Evolutionary conservation across 495 filamentous ascomycete species (phyloP), one percentile per base, ranked within the genome.

Genomic region (Trichoderma erinaceum): DNA sequence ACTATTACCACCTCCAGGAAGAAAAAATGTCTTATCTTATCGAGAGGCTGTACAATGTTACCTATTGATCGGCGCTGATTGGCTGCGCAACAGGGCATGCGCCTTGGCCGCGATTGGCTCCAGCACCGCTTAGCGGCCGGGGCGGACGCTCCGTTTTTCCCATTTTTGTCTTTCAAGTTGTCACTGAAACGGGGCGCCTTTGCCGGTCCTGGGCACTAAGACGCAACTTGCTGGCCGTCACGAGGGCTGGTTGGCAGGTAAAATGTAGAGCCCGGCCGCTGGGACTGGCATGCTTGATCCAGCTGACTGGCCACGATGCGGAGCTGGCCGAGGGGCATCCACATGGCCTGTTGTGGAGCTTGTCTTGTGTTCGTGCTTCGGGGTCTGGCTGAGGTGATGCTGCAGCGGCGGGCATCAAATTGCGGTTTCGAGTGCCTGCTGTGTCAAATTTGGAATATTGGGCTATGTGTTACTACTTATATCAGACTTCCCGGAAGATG

Each of bases 311-410:
- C 50, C 50, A 25, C 23, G 25, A 27, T 23, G 48, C 48, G 48
- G 27, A 61, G 27, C 56, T 25, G 13, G 23, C 10, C 23, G 27
- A 61, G 27, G 2, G 50, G 56, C 5, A 18, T 18, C 48, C 21
- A 52, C n/a, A 15, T 4, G 43, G 43, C 13, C 18, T 16, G 12
- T 23, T 21, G 50, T 16, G n/a, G 50, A n/a, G 8, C 2, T n/a
- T 15, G 29, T 29, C 29, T 6, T 52, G n/a, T 21, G 4, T 61
- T 32, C 56, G 56, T 61, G 56, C 56, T 61, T 32, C 56, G 13
- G 27, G 56, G 56, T 23, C 56, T 12, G 27, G 56, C 11, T 61
- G 23, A 61, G 56, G 56, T 61, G 56, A 61, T 61, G 50, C 4
- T 21, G 16, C 21, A 11, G 50, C 50, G n/a, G 48, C 21, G 8